Percentiles rank a stretch among this genome's conserved stretches.
These are phyloP conservation scores for Thalia dealbata DNA, from an alignment of 176 grass and related monocot species.

Conservation along the genomic window DNA sequence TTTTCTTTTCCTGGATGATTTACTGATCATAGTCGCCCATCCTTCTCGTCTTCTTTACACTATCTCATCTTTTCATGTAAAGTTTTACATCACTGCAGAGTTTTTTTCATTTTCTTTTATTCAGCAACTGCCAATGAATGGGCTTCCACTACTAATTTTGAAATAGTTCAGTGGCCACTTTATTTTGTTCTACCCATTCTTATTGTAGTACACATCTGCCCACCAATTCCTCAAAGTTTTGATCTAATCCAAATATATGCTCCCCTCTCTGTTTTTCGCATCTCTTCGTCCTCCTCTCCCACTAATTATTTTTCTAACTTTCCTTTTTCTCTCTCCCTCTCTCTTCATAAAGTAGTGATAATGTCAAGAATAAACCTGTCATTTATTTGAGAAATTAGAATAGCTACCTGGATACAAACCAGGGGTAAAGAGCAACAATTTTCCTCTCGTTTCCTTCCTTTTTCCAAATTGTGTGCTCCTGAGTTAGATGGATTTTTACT, in stretches of 20 bases:
- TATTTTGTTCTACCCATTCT: slow-evolving; percentile 3
- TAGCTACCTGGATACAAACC: too few relatives aligned
- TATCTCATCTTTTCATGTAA: slow-evolving; percentile 1
- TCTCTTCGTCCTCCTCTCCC: slow-evolving; percentile 1
- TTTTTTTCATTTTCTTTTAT: background rate
- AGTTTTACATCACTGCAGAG: background rate
- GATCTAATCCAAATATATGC: background rate
- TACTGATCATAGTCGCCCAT: background rate
- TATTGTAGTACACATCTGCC: background rate
- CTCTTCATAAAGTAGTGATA: background rate
- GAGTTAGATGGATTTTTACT: background rate
- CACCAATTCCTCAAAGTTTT: slow-evolving; percentile 7
- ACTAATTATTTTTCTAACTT: background rate
- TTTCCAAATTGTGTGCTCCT: background rate
- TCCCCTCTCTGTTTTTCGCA: slow-evolving; percentile 14
- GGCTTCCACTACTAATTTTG: background rate
- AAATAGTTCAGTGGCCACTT: background rate
- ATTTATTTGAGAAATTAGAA: background rate
- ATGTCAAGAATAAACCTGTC: background rate
- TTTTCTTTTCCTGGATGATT: background rate
- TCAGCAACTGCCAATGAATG: background rate
- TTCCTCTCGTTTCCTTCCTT: background rate
- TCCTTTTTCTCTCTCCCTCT: background rate
- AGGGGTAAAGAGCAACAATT: background rate
- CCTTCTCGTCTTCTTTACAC: background rate